phyloP scores from a whole-genome alignment of 169 alveolate genomes.

The Besnoitia besnoiti region DNA sequence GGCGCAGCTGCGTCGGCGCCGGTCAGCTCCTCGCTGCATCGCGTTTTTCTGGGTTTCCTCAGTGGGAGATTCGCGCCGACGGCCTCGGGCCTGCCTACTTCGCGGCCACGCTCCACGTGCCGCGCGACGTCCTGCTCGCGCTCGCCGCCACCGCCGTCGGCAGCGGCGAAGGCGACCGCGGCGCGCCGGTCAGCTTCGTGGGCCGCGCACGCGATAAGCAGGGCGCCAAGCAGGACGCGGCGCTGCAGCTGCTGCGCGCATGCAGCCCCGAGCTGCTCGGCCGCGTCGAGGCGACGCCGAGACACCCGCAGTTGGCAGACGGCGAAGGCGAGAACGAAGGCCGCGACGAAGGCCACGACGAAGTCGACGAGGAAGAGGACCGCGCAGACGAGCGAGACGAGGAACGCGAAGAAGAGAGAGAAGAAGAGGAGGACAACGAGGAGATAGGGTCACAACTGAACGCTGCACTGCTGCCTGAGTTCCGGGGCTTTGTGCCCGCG shows the following conservation, averaged over 20 bases:
- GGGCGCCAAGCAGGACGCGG: conserved; percentile 55
- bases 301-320: no score
- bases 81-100: neutral
- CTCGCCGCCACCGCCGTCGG: neutral
- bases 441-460: neutral
- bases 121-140: neutral
- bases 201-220: conserved; percentile 50
- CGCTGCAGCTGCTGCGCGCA: conserved; percentile 13
- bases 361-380: neutral
- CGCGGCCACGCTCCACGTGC: neutral
- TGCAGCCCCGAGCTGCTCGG: conserved; percentile 29
- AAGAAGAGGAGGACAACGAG: neutral
- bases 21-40: neutral
- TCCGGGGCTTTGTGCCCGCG: conserved; percentile 9
- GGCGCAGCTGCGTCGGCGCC: neutral
- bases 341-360: neutral
- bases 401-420: neutral
- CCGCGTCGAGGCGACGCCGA: neutral
- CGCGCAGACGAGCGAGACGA: neutral
- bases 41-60: neutral
- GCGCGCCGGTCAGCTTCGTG: neutral
- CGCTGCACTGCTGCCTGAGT: neutral
- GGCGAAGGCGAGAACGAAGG: no score
- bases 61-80: conserved; percentile 33
- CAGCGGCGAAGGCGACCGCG: neutral